These are phyloP conservation scores for Pulveroboletus ravenelii DNA, from an alignment of 768 basidiomycete species.

Conservation along the genomic window DNA sequence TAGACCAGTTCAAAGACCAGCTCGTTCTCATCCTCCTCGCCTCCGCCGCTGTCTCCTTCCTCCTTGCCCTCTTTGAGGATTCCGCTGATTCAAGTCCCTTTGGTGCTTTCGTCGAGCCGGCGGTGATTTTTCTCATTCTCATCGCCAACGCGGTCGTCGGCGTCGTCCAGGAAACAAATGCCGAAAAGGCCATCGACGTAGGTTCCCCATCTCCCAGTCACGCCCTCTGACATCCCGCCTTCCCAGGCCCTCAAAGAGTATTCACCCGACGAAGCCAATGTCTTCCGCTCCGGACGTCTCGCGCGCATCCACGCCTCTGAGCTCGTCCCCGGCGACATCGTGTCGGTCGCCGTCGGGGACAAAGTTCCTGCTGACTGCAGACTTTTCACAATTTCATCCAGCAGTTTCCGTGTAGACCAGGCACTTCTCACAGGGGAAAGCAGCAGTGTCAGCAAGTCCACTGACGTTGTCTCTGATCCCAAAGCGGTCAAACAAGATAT, in stretches of 20 bases:
- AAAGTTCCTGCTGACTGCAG: conserved; percentile 94
- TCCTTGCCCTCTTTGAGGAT: conserved; percentile 85
- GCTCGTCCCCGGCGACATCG: conserved; percentile 92
- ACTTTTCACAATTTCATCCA: conserved; percentile 83
- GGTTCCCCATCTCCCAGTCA: conserved; percentile 31
- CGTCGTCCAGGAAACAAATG: conserved; percentile 94
- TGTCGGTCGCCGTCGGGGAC: conserved; percentile 89
- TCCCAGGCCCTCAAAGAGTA: conserved; percentile 90
- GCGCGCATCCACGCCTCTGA: conserved; percentile 77
- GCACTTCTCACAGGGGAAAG: conserved; percentile 96
- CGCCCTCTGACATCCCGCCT: background rate
- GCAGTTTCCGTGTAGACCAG: conserved; percentile 93
- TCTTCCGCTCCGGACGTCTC: conserved; percentile 67
- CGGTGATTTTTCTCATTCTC: conserved; percentile 93
- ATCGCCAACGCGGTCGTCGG: conserved; percentile 97
- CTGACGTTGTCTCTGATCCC: conserved; percentile 60
- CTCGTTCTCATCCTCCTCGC: conserved; percentile 94
- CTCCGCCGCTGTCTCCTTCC: conserved; percentile 90
- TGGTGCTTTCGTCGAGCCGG: conserved; percentile 92
- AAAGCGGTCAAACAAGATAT: conserved; percentile 96
- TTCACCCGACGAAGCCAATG: conserved; percentile 94
- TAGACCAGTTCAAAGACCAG: conserved; percentile 99
- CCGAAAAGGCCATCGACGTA: conserved; percentile 96
- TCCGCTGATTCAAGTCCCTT: conserved; percentile 58
- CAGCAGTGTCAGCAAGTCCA: conserved; percentile 77